Evolutionary conservation across 208 protist species (phyloP).

Genomic region (Crithidia thermophila): DNA sequence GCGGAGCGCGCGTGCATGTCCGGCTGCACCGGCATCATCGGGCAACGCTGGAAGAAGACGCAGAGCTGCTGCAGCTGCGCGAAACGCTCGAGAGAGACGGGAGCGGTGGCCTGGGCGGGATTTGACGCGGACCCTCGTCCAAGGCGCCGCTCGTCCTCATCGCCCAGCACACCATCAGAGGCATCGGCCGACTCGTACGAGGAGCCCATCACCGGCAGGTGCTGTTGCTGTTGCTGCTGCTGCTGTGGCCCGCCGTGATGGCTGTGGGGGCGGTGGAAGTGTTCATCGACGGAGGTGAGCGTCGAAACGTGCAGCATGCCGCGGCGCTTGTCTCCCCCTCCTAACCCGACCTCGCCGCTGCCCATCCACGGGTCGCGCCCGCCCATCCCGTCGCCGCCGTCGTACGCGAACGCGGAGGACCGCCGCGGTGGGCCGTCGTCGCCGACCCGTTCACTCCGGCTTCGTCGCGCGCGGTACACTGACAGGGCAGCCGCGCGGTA

Average conservation of each 20-base stretch:
- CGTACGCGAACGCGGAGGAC: background rate
- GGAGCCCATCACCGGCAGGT: no score
- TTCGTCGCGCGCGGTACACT: background rate
- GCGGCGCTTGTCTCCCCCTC: no score
- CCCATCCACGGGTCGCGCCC: no score
- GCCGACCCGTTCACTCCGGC: background rate
- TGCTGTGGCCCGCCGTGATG: no score
- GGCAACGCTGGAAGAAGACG: slow-evolving; percentile 27
- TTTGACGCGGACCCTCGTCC: background rate
- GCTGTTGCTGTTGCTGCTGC: no score
- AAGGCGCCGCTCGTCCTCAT: background rate
- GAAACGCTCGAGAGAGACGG: slow-evolving; percentile 1
- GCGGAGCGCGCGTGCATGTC: slow-evolving; percentile 4
- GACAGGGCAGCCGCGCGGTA: slow-evolving; percentile 12
- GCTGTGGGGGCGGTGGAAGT: no score
- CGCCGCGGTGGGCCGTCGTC: background rate
- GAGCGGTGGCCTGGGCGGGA: background rate
- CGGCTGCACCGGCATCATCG: slow-evolving; percentile 25
- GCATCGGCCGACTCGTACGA: background rate
- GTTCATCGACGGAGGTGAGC: slow-evolving; percentile 8
- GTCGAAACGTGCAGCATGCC: slow-evolving; percentile 5
- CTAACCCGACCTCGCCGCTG: no score
- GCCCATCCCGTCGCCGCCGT: background rate
- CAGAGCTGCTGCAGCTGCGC: slow-evolving; percentile 15
- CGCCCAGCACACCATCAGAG: background rate